Base-by-base conservation (phyloP, 768 basidiomycete genomes). In the Solioccasus polychromus region DNA sequence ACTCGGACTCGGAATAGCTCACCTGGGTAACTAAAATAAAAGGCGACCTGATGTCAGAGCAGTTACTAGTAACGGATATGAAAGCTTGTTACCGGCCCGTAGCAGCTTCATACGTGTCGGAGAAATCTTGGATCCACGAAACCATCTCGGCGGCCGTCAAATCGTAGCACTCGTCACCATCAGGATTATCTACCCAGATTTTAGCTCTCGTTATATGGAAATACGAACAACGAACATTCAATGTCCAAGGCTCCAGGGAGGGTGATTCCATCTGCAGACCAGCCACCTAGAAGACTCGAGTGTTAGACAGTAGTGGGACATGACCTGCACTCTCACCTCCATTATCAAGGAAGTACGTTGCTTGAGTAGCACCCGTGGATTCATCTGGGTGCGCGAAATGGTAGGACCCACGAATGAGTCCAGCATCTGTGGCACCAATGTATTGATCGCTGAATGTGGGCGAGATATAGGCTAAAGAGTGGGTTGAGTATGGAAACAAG, bases 231-330 rank as follows among this genome's bases (percentile, higher is more conserved):
- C n/a, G n/a, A n/a, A n/a, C n/a, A n/a, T n/a, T 85, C 80, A 42
- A 85, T 77, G 50, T 83, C 82, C 10, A 84, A 61, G 6, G 77
- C 77, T 10, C 82, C 82, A 20, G 83, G 82, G 14, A 83, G 79
- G 30, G 82, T 84, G 26, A 69, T 75, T 3, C 76, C 79, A 48
- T 82, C 79, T 2, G 59, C 59, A 25, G 70, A 71, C 79, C 79
- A 82, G 11, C 75, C 78, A 51, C 77, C 74, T 73, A 37, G 10
- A 8, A 51, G 5, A n/a, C n/a, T n/a, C n/a, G n/a, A 39, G 14
- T 18, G 31, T 40, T n/a, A 44, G 31, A 17, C 5, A 36, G 29
- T 31, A 20, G 46, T n/a, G 30, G 3, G n/a, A 37, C 24, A 4
- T 17, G 5, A 32, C 7, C 12, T 1, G 9, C 3, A 19, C 5